Base-by-base conservation (phyloP, 2,329 filamentous ascomycete species). In the Botrytis cinerea region DNA sequence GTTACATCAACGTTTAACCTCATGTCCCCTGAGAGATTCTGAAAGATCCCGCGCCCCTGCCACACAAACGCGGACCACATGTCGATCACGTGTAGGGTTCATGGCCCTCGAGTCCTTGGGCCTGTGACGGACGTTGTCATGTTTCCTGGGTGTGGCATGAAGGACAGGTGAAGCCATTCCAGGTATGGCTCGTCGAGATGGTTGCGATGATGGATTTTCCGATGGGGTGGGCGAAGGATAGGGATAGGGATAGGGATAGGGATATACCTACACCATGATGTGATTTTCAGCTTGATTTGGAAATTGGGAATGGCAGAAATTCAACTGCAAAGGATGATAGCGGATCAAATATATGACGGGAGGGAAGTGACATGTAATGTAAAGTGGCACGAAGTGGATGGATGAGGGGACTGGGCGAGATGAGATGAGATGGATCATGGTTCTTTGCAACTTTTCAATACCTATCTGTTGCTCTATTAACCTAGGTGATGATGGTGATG, bases 21-120 rank as follows among this genome's bases (percentile, higher is more conserved):
- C 45, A 51, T 57, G 64, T 43, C 35, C 62, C 46, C 46, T 28
- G 35, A 28, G 28, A 45, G 61, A 32, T 63, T 25, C n/a, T 28
- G 35, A 28, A n/a, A 45, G 61, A 22, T 46, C 35, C 43, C 63
- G n/a, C 43, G 12, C 28, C 28, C 40, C 45, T 51, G 28, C 32
- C 28, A 48, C 25, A 4, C 9, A 35, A 57, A 22, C 32, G 25
- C 43, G 25, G 46, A 28, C 35, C 64, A 54, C 64, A 57, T 68
- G 64, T 43, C 35, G 7, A 67, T 67, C 64, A 68, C 64, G 64
- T 68, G 48, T 54, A 57, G 25, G 64, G 46, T 16, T 68, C 64
- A 40, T 35, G 64, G 14, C 35, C 45, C 25, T 54, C 40, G 46
- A 25, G 51, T 54, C 48, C 12, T 54, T 54, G 48, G 2, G 45